Evolutionary conservation across 352 stramenopile genomes (phyloP), one percentile per base, ranked within the genome.

Genomic region (Phytophthora quininea): DNA sequence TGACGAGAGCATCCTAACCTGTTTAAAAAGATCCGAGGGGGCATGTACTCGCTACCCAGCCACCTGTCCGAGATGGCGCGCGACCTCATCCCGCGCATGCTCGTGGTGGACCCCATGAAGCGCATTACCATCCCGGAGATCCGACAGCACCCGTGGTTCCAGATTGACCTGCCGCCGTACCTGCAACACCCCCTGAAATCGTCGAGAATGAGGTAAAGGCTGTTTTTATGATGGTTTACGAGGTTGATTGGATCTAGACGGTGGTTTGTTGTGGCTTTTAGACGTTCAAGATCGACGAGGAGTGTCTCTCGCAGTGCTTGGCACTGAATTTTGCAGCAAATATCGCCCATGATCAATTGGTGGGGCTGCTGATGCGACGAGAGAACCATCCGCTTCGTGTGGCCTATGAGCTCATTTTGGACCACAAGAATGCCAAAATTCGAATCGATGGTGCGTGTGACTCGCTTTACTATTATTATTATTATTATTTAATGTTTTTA

Each of bases 61-160:
- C 97, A 99, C 77, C 76, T 99, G 30, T 98, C 90, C 31, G 93
- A 99, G 66, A 89, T 98, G 58, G 95, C 97, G 27, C 93, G 91
- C 15, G 89, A 99, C 71, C 82, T 99, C 19, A 99, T 99, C 69
- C 97, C 97, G 46, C 86, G 96, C 31, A 99, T 99, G 96, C 83
- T 99, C 15, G 95, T 99, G 57, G 98, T 99, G 24, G 98, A 99
- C 69, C 98, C 98, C 2, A 98, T 99, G 91, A 99, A 99, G 80
- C 89, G 97, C 27, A 99, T 99, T 63, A 99, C 97, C 30, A 99
- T 99, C 64, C 83, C 96, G 3, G 97, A 99, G 75, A 99, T 99
- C 80, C 84, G 97, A 47, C 84, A 98, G 58, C 97, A 99, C 69
- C 95, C 97, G 3, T 99, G 98, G 97, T 99, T 99, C 74, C 91